Evolutionary conservation across 257 asterid genomes (phyloP), one percentile per base, ranked within the genome.

Genomic region (Fraxinus pennsylvanica): DNA sequence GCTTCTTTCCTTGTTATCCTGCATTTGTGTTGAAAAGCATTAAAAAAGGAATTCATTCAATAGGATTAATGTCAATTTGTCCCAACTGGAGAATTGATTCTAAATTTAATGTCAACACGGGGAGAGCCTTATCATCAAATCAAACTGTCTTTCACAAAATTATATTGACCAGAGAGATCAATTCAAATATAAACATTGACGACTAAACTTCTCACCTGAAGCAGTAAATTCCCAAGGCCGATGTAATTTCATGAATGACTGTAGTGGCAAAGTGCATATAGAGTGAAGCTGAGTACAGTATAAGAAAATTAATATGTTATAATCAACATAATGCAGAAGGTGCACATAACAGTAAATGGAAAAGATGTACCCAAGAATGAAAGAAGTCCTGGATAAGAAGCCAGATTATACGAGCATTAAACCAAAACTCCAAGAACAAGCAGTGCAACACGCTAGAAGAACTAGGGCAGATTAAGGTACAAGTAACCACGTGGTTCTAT

Each of bases 1-100:
- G 98, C 98, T 89, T 94, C 96, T 85, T 94, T 92, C 84, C 98
- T 84, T 36, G 98, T 94, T 86, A 94, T 91, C 92, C 98, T 94
- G 92, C 82, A 87, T 78, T 50, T 9, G 69, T 77, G 75, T 57
- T 14, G 6, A 69, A 9, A 69, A 33, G 22, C 6, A 25, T 35
- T 43, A 6, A 69, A 33, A 29, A 13, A 36, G 47, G 47, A 41
- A 9, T 41, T 41, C 12, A 41, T 41, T 41, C 13, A 41, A 36
- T 6, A 36, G 41, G 41, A 36, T 36, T 36, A 36, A 41, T 41
- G 47, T 41, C 47, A 41, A 41, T 41, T 41, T 9, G 13, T 41
- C 47, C 14, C 13, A 9, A 41, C 43, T 38, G 43, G 9, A 38
- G 8, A 38, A 33, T 38, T 43, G 33, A 50, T 63, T 39, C 8